Evolutionary conservation across 257 asterid genomes (phyloP), one percentile per base, ranked within the genome.

Genomic region (Capsicum baccatum): DNA sequence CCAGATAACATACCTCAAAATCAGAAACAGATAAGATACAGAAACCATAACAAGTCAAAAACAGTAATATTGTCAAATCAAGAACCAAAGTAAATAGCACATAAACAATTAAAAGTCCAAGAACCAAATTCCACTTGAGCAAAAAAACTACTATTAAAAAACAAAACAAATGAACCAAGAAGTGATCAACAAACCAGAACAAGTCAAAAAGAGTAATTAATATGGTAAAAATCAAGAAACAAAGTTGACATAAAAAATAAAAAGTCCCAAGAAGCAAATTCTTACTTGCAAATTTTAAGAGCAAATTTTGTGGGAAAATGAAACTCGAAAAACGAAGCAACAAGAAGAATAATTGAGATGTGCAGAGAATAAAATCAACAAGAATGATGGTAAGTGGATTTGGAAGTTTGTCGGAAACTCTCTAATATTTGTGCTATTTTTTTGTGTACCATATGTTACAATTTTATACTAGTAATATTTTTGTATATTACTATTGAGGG

Each of bases 361-460:
- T 87, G 78, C 82, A 86, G 85, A 85, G 89, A 89, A 88, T 85
- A 91, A 84, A 78, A 86, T 89, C 85, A 79, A 82, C 21, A 57
- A 83, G 60, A 52, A 54, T 78, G 68, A 74, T 50, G 60, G 52
- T 83, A 6, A 69, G 83, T 57, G 78, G 91, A 89, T 90, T 86
- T 88, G 88, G 91, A 88, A 85, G 87, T 80, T 86, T 87, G 92
- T 91, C 92, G 90, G 92, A 82, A 86, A 84, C 54, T 47, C 59
- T 17, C 71, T 6, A 2, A 54, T 79, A 82, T 19, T 74, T 81
- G 85, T 26, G 86, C 85, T 62, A 58, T 47, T 9, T 54, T 48
- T 47, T 47, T 73, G 59, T 39, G 33, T 26, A 73, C 58, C 48
- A 73, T 50, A 5, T 48, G 17, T 74, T 74, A 26, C 2, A 26